Evolutionary conservation across 1,284 basidiomycete species (phyloP).

Genomic region (Moniliophthora roreri): DNA sequence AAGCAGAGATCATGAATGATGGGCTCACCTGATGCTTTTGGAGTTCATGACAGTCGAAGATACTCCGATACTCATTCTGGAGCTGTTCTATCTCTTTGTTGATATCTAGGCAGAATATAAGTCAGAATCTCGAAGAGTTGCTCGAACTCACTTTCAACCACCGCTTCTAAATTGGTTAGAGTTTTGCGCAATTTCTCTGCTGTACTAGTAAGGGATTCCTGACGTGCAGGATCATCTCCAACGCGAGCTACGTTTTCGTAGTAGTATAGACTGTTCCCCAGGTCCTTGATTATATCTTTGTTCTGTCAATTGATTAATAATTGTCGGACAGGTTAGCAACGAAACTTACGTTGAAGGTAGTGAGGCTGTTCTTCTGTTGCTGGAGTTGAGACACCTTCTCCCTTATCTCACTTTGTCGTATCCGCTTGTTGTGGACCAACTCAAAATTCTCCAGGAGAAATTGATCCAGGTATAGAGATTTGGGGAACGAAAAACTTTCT

Average conservation of each 20-base stretch:
- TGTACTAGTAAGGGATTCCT: constrained; percentile 40
- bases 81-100: constrained; percentile 47
- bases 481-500: constrained; percentile 60
- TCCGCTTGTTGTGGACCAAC: constrained; percentile 47
- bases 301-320: constrained; percentile 37
- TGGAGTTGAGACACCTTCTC: constrained; percentile 48
- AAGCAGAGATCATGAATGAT: background rate
- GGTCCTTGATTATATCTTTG: constrained; percentile 57
- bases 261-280: constrained; percentile 63
- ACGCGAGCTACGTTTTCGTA: constrained; percentile 63
- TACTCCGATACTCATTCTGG: constrained; percentile 36
- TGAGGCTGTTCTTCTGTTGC: constrained; percentile 45
- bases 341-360: constrained; percentile 51
- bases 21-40: constrained; percentile 55
- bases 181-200: constrained; percentile 44
- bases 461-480: constrained; percentile 65
- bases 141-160: constrained; percentile 47
- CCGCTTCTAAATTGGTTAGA: constrained; percentile 52
- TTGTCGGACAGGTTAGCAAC: background rate
- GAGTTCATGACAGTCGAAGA: constrained; percentile 64
- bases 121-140: background rate
- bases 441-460: constrained; percentile 61
- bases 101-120: constrained; percentile 39
- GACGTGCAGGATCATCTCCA: constrained; percentile 45
- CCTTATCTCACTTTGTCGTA: constrained; percentile 42